Evolutionary conservation across 371 early-diverging fungal genomes (phyloP).

Genomic region (Mucor saturninus): DNA sequence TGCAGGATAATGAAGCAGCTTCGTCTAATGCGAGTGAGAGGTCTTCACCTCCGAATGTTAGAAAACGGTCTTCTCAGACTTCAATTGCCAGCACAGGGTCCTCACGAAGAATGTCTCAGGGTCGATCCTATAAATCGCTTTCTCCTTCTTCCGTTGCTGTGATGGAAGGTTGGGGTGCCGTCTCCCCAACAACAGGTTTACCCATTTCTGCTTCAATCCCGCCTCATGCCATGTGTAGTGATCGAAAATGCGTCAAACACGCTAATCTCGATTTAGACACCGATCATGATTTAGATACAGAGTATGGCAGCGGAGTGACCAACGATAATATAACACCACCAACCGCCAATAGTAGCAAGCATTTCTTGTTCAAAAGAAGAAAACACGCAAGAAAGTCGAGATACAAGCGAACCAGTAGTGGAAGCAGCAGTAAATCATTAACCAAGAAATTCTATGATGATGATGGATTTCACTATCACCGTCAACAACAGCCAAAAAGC

Average conservation of each 20-base stretch:
- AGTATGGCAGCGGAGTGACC: conserved; percentile 1
- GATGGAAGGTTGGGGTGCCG: conserved; percentile 39
- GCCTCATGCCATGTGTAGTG: conserved; percentile 27
- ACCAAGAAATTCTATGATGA: conserved; percentile 15
- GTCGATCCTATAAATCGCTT: conserved; percentile 5
- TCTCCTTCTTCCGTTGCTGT: conserved; percentile 43
- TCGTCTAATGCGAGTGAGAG: not conserved
- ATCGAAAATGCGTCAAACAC: conserved; percentile 22
- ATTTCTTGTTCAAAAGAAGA: not conserved
- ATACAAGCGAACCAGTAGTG: conserved; percentile 7
- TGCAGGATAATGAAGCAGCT: not conserved
- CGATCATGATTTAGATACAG: not conserved
- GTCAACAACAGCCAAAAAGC: conserved; percentile 7
- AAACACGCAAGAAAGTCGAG: conserved; percentile 7
- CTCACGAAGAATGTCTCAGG: not conserved
- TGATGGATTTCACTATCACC: conserved; percentile 34
- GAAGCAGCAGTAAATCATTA: not conserved
- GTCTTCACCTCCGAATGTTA: not conserved
- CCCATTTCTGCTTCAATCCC: conserved; percentile 38
- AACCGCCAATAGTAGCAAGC: not conserved
- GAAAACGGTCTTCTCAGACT: conserved; percentile 12
- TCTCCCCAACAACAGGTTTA: conserved; percentile 40
- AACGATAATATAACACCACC: not conserved
- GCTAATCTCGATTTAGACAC: not conserved
- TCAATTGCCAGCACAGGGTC: not conserved